Conservation (phyloP, 1,284 basidiomycete species). For the Cryptococcus sp. region DNA sequence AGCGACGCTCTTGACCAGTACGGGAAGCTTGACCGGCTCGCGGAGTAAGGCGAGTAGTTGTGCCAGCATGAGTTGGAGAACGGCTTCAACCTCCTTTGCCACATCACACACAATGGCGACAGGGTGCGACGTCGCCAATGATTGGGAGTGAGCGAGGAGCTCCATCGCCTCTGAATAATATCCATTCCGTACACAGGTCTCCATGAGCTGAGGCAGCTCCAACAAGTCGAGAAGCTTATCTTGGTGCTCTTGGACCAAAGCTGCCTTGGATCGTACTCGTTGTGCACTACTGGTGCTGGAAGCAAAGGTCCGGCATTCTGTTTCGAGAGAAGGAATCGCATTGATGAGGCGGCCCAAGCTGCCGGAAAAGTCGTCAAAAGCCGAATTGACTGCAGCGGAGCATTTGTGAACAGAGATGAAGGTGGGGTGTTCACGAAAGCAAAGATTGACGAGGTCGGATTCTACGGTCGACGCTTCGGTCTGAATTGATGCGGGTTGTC, state of each 20-base stretch:
- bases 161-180: conserved; percentile 89
- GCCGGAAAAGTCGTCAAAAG: conserved; percentile 67
- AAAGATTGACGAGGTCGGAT: conserved; percentile 80
- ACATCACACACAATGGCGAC: conserved; percentile 61
- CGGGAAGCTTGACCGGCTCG: conserved; percentile 83
- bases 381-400: conserved; percentile 62
- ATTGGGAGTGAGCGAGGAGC: conserved; percentile 67
- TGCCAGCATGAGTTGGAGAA: conserved; percentile 56
- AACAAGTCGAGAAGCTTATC: conserved; percentile 88
- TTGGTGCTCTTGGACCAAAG: conserved; percentile 81
- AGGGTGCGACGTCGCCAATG: conserved; percentile 55
- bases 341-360: conserved; percentile 67
- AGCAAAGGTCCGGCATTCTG: conserved; percentile 67
- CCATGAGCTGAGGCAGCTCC: conserved; percentile 83
- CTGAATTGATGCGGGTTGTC: conserved; percentile 71
- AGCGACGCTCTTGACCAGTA: conserved; percentile 80
- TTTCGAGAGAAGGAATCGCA: conserved; percentile 69
- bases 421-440: conserved; percentile 82
- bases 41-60: conserved; percentile 77
- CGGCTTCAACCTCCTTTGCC: conserved; percentile 71
- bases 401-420: conserved; percentile 74
- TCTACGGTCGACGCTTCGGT: conserved; percentile 80
- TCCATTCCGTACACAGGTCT: conserved; percentile 87
- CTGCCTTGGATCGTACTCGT: conserved; percentile 68
- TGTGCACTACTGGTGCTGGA: conserved; percentile 62